Evolutionary conservation across 2,329 filamentous ascomycete species (phyloP).

Genomic region (Graphiopsis chlorocephala): DNA sequence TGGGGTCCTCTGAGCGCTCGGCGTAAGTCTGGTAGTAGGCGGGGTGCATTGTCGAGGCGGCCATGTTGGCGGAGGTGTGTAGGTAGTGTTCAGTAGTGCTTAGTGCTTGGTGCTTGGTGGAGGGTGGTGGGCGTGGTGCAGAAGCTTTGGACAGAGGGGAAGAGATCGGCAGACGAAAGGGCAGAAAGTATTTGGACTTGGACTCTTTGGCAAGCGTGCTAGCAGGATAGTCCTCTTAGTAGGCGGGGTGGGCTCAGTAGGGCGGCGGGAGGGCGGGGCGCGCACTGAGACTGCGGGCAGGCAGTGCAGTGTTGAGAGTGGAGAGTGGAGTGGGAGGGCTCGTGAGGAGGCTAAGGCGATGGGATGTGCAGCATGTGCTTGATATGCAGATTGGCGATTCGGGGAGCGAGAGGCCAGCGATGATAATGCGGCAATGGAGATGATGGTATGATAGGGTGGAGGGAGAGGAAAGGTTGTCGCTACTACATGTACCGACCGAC

Average conservation of each 20-base stretch:
- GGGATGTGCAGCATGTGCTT: background rate
- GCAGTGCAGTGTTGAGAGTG: background rate
- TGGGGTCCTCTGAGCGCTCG: conserved; percentile 43
- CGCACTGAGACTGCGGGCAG: background rate
- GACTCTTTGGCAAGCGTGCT: background rate
- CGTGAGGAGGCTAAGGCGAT: background rate
- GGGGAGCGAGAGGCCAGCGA: background rate
- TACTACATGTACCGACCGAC: background rate
- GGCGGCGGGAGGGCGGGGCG: background rate
- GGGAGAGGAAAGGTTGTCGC: background rate
- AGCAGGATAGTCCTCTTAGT: background rate
- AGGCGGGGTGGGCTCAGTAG: background rate
- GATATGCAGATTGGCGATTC: background rate
- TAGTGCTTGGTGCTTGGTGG: background rate
- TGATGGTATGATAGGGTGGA: background rate
- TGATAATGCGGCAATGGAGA: background rate
- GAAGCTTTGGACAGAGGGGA: background rate
- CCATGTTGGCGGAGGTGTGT: background rate
- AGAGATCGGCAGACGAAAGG: background rate
- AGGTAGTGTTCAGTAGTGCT: background rate
- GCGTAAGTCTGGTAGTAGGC: conserved; percentile 44
- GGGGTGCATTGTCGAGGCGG: conserved; percentile 22
- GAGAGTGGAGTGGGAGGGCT: background rate
- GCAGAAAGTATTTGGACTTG: background rate
- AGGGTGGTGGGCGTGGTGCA: background rate